Conservation (phyloP, 2,329 filamentous ascomycete species). For the Pestalotiopsis sp. region DNA sequence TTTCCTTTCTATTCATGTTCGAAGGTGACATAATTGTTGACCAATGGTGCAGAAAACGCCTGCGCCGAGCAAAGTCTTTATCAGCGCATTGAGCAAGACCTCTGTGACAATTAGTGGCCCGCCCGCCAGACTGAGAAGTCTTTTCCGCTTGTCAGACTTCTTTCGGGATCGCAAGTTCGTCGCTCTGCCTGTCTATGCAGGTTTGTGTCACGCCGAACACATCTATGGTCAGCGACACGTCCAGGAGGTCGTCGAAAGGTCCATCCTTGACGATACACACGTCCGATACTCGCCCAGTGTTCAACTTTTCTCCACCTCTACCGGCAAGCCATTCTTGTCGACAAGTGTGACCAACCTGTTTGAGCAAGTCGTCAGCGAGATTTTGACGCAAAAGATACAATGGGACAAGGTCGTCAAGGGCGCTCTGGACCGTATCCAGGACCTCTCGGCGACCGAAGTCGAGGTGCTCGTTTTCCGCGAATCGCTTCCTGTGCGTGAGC, state of each 20-base stretch:
- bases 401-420: slow-evolving; percentile 31
- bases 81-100: slow-evolving; percentile 35
- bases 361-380: slow-evolving; percentile 20
- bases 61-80: slow-evolving; percentile 39
- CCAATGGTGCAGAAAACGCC: slow-evolving; percentile 22
- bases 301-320: slow-evolving; percentile 34
- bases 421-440: slow-evolving; percentile 22
- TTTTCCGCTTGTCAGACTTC: slow-evolving; percentile 31
- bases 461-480: slow-evolving; percentile 29
- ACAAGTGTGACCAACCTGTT: slow-evolving; percentile 20
- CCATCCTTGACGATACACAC: background rate
- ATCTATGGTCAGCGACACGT: slow-evolving; percentile 37
- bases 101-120: slow-evolving; percentile 43
- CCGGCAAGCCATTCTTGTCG: slow-evolving; percentile 26
- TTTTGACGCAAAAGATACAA: slow-evolving; percentile 31
- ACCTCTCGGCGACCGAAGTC: slow-evolving; percentile 17
- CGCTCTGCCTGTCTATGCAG: slow-evolving; percentile 38
- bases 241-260: slow-evolving; percentile 24
- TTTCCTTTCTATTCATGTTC: background rate
- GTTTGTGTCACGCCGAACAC: slow-evolving; percentile 43
- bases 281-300: slow-evolving; percentile 18
- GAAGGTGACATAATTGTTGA: background rate
- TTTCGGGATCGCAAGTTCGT: slow-evolving; percentile 32
- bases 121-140: slow-evolving; percentile 30
- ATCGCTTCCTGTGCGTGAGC: slow-evolving; percentile 29